Evolutionary conservation across 441 rosid genomes (phyloP).

Genomic region (Kokia cookei): DNA sequence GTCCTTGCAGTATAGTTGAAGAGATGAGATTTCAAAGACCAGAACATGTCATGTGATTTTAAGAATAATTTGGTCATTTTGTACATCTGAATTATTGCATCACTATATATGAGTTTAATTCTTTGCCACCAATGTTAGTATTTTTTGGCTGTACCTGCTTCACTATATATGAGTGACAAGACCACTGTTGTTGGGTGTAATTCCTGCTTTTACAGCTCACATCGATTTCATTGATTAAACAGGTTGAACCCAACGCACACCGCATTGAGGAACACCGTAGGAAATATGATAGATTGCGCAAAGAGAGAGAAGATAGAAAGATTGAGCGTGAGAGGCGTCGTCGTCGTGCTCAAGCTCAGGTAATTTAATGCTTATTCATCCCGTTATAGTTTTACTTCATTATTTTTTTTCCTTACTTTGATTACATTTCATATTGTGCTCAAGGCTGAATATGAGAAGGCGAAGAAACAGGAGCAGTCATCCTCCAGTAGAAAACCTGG

Average conservation of each 20-base stretch:
- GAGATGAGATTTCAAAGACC: background rate
- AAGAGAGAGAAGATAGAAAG: conserved; percentile 80
- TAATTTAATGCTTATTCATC: conserved; percentile 14
- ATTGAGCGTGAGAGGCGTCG: conserved; percentile 63
- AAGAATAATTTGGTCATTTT: background rate
- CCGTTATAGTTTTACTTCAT: background rate
- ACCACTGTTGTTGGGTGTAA: background rate
- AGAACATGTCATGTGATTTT: background rate
- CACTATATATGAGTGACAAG: background rate
- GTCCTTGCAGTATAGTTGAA: background rate
- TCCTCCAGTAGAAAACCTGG: conserved; percentile 66
- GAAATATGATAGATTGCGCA: conserved; percentile 81
- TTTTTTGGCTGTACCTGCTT: background rate
- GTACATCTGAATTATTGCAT: background rate
- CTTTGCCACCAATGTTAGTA: background rate
- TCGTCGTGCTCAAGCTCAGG: conserved; percentile 93
- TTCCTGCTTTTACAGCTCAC: conserved; percentile 5
- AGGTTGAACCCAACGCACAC: conserved; percentile 95
- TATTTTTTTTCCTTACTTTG: background rate
- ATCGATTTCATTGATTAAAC: conserved; percentile 10
- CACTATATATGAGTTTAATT: background rate
- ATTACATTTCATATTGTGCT: conserved; percentile 1
- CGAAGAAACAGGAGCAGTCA: conserved; percentile 85
- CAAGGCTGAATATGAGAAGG: conserved; percentile 92
- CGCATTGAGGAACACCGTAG: conserved; percentile 88